phyloP scores from a whole-genome alignment of 169 alveolate species.

The Sarcocystis neurona region DNA sequence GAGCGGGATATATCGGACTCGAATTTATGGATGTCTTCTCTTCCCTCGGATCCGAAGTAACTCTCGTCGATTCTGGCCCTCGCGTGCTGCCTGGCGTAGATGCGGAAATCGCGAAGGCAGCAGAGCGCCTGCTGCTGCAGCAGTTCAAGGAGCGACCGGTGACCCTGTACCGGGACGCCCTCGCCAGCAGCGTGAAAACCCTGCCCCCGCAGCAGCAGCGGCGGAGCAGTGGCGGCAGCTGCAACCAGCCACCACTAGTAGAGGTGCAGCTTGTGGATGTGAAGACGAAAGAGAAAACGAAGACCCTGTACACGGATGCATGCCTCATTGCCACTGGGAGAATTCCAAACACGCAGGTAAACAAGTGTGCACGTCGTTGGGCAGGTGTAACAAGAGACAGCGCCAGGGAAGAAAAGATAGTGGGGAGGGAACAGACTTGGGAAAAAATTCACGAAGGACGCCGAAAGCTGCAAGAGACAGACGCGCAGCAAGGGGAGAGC shows the following conservation, averaged over 20 bases:
- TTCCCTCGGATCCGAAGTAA: slow-evolving; percentile 70
- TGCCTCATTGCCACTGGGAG: slow-evolving; percentile 80
- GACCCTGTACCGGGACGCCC: slow-evolving; percentile 10
- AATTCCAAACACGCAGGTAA: slow-evolving; percentile 73
- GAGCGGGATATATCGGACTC: slow-evolving; percentile 73
- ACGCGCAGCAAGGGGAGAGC: too few species aligned
- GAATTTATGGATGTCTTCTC: slow-evolving; percentile 73
- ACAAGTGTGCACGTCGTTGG: too few species aligned
- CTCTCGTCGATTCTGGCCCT: slow-evolving; percentile 66
- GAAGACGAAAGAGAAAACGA: slow-evolving; percentile 23
- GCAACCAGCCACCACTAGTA: slow-evolving; percentile 66
- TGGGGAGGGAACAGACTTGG: too few species aligned
- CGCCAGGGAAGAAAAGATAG: too few species aligned
- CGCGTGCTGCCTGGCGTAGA: slow-evolving; percentile 71
- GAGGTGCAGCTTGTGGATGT: slow-evolving; percentile 13
- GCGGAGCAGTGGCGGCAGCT: not conserved
- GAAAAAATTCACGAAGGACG: too few species aligned
- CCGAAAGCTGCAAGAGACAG: too few species aligned
- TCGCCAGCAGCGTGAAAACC: slow-evolving; percentile 1
- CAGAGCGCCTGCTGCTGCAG: slow-evolving; percentile 63
- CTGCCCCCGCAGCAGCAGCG: not conserved
- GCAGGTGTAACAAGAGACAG: too few species aligned
- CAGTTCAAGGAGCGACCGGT: slow-evolving; percentile 23
- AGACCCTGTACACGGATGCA: slow-evolving; percentile 71
- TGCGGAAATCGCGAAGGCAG: slow-evolving; percentile 64